Percentiles rank a stretch among this genome's conserved stretches.
Evolutionary conservation across 2,329 filamentous ascomycete genomes (phyloP).

Genomic region (Aspergillus thermomutatus): DNA sequence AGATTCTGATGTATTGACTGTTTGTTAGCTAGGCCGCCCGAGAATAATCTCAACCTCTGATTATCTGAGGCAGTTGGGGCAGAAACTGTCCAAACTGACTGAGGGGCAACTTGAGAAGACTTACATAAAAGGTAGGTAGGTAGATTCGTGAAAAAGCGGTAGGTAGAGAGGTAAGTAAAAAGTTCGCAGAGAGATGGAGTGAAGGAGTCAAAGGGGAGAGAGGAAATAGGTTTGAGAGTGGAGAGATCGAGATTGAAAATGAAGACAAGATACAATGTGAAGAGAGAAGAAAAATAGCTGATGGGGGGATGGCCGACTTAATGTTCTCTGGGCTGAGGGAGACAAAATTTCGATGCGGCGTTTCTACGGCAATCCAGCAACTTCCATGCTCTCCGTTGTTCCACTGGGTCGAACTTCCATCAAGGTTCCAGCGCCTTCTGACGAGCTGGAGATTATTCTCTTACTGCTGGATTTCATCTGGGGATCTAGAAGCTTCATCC

Average conservation of each 20-base stretch:
- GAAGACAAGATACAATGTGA: conserved; percentile 11
- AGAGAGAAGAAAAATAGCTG: conserved; percentile 10
- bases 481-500: conserved; percentile 6
- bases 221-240: neutral
- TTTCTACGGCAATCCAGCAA: conserved; percentile 40
- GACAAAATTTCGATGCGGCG: conserved; percentile 28
- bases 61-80: too few relatives aligned
- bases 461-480: neutral
- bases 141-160: conserved; percentile 1
- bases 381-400: conserved; percentile 28
- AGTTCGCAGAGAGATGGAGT: conserved; percentile 10
- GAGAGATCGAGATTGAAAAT: conserved; percentile 1
- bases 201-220: conserved; percentile 9
- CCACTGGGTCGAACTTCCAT: conserved; percentile 5
- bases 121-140: conserved; percentile 5
- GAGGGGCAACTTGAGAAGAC: conserved; percentile 15
- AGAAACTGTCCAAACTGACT: conserved; percentile 5
- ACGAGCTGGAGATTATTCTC: neutral
- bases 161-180: conserved; percentile 10
- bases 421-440: conserved; percentile 14
- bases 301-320: conserved; percentile 23
- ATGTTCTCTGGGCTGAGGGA: conserved; percentile 21
- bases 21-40: too few relatives aligned
- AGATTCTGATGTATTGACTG: neutral
- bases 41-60: too few relatives aligned